Conservation (phyloP, 2,329 filamentous ascomycete genomes). For the Paecilomyces sp. region DNA sequence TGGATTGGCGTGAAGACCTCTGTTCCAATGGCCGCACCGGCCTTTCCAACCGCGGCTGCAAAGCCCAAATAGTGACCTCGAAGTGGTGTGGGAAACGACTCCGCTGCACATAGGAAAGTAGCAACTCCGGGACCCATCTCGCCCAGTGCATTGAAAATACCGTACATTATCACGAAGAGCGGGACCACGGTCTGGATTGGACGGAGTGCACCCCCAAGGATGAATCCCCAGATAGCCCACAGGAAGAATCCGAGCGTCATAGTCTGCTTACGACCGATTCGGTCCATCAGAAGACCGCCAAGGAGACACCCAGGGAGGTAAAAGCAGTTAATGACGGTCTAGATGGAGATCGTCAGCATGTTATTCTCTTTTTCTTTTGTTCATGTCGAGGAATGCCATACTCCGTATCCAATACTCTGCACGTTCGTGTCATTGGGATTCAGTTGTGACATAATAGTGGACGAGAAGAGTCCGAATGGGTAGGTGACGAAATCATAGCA, state of each 20-base stretch:
- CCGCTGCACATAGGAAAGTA: conserved; percentile 32
- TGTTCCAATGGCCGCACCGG: conserved; percentile 45
- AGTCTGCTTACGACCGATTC: conserved; percentile 43
- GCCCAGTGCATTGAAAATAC: conserved; percentile 43
- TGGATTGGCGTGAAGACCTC: conserved; percentile 48
- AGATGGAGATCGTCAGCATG: conserved; percentile 25
- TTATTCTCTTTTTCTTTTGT: neutral
- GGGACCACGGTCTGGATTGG: conserved; percentile 43
- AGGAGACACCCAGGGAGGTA: conserved; percentile 43
- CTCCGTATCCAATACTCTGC: neutral
- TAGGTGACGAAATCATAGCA: conserved; percentile 50
- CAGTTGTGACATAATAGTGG: conserved; percentile 43
- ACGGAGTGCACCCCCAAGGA: conserved; percentile 42
- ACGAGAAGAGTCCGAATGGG: conserved; percentile 50
- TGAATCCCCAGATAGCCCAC: conserved; percentile 42
- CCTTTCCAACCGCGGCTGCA: conserved; percentile 42
- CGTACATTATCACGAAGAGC: conserved; percentile 47
- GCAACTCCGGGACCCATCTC: conserved; percentile 46
- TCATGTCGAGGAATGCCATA: neutral
- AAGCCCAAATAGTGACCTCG: conserved; percentile 45
- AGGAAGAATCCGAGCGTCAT: conserved; percentile 45
- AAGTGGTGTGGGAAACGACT: conserved; percentile 46
- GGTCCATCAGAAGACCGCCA: conserved; percentile 43
- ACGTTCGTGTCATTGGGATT: conserved; percentile 34
- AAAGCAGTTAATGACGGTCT: conserved; percentile 45